A percentile compares a stretch with the other conserved stretches of the same genome.
Evolutionary conservation across 2,329 filamentous ascomycete genomes (phyloP).

Genomic region (Tolypocladium nubicola): DNA sequence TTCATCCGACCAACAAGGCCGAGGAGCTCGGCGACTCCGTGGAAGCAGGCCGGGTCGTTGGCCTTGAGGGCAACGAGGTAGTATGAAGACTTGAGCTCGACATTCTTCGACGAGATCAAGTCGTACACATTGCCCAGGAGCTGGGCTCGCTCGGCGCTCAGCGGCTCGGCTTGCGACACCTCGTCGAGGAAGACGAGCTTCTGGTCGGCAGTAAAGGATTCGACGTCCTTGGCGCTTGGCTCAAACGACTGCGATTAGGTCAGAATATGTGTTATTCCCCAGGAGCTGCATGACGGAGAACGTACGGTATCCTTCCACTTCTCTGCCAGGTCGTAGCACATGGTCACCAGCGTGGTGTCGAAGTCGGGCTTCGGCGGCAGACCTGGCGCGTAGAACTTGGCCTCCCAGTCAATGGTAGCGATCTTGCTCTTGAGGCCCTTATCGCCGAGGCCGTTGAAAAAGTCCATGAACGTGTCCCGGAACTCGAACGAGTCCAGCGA

Average conservation of each 20-base stretch:
- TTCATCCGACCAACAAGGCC: constrained; percentile 90
- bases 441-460: constrained; percentile 62
- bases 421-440: constrained; percentile 53
- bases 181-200: constrained; percentile 82
- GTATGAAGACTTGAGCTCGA: constrained; percentile 75
- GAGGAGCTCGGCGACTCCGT: constrained; percentile 63
- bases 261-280: constrained; percentile 1
- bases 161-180: constrained; percentile 52
- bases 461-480: constrained; percentile 75
- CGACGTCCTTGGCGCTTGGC: constrained; percentile 59
- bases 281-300: constrained; percentile 14
- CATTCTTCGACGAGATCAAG: constrained; percentile 66
- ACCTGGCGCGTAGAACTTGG: constrained; percentile 79
- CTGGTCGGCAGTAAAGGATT: constrained; percentile 73
- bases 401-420: constrained; percentile 75
- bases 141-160: constrained; percentile 56
- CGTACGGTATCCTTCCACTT: constrained; percentile 62
- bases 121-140: constrained; percentile 67
- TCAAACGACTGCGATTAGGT: constrained; percentile 38
- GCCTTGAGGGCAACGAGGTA: constrained; percentile 70
- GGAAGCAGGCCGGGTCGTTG: constrained; percentile 57
- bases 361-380: constrained; percentile 85
- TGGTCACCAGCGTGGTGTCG: constrained; percentile 77
- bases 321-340: constrained; percentile 70
- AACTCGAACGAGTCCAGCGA: constrained; percentile 93